A percentile compares a stretch with the other conserved stretches of the same genome.
phyloP scores from a whole-genome alignment of 345 rosid genomes.

The Abelmoschus esculentus region DNA sequence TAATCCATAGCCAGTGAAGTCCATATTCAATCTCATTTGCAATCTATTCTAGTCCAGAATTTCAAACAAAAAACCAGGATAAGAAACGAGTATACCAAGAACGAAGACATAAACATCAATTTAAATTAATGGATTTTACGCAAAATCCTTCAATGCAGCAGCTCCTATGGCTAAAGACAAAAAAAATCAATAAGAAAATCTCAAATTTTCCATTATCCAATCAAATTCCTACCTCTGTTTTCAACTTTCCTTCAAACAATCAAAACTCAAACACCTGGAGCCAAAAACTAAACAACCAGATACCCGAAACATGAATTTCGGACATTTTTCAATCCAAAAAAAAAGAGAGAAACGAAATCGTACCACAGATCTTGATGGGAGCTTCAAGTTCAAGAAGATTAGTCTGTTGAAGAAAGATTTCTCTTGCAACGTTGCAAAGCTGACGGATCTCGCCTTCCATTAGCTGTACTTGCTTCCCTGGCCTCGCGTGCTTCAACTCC shows the following conservation, averaged over 20 bases:
- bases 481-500: constrained; percentile 55
- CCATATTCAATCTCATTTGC: not conserved
- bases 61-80: not conserved
- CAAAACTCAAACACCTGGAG: not conserved
- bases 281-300: not conserved
- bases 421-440: constrained; percentile 55
- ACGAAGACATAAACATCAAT: not conserved
- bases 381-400: constrained; percentile 88
- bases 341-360: not conserved
- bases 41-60: not conserved
- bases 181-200: not conserved
- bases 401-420: constrained; percentile 82
- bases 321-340: not conserved
- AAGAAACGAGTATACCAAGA: not conserved
- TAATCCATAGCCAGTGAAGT: not conserved
- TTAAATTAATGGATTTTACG: not conserved
- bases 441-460: constrained; percentile 84
- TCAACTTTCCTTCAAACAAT: not conserved
- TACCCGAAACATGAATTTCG: not conserved
- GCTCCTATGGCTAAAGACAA: not conserved
- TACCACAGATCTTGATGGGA: constrained; percentile 96
- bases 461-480: constrained; percentile 73
- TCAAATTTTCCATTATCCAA: not conserved
- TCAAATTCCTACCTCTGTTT: not conserved
- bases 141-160: constrained; percentile 6